Evolutionary conservation across 257 asterid genomes (phyloP), one percentile per base, ranked within the genome.

Genomic region (Solanum habrochaites): DNA sequence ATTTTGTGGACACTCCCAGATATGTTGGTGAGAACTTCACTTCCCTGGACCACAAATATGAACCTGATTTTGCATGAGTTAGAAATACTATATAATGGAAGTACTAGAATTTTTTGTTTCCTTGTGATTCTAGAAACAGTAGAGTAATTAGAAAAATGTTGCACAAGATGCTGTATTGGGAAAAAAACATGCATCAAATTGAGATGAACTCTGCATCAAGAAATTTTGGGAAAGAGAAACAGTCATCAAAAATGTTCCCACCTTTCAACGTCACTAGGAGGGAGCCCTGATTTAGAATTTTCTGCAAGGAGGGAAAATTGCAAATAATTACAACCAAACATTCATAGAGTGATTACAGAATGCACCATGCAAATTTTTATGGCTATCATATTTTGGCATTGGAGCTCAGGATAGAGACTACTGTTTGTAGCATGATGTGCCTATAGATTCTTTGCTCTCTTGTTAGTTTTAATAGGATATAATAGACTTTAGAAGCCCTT

Each of bases 251-350:
- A 70, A 42, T 72, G 37, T 49, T n/a, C 32, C 23, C 83, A 97
- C 99, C 99, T 95, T 93, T 97, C 99, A 78, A 93, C 97, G 86
- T 90, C 99, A 71, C 52, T 89, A 7, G 93, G 96, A 78, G 97
- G 99, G 84, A 91, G 92, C 83, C 91, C 99, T 3, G 99, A 95
- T 87, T 87, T 92, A 60, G 99, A 96, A 78, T 91, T 93, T 90
- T 90, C 99, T 97, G 92, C 89, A 91, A 87, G 86, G 47, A 31
- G 25, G 56, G 35, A 5, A 56, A 87, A 40, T 49, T 20, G n/a
- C 42, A 43, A 71, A 31, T 18, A 49, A 60, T 60, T 66, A 4
- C 11, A 27, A 16, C 67, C 66, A 80, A 52, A 29, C 66, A 80
- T 80, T 47, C 67, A 80, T 16, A 47, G 43, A 27, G 67, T 11